Percentiles rank a stretch among this genome's conserved stretches.
Conservation (phyloP, 768 basidiomycete genomes). For the Cystobasidium onofrii region DNA sequence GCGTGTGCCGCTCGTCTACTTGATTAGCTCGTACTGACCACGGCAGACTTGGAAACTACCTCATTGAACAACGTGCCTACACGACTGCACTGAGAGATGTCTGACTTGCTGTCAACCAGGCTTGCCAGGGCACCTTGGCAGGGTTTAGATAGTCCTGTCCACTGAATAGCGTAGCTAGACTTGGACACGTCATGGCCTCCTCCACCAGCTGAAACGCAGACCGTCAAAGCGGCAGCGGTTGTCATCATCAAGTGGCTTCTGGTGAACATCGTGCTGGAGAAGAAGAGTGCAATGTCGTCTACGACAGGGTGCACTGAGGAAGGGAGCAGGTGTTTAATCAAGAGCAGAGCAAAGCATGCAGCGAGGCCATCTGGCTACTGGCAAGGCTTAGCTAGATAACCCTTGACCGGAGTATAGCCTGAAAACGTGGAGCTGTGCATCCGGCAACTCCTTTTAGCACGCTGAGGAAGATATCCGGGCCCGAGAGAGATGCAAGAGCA, state of each 20-base stretch:
- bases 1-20: not conserved
- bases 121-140: conserved; percentile 1
- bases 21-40: not conserved
- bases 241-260: not conserved
- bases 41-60: conserved; percentile 18
- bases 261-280: not conserved
- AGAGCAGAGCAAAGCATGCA: not conserved
- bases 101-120: conserved; percentile 18
- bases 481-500: too few relatives aligned
- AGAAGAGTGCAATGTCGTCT: too few relatives aligned
- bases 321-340: too few relatives aligned
- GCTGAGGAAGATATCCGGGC: not conserved
- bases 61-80: conserved; percentile 21
- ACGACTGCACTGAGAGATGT: conserved; percentile 12
- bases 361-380: too few relatives aligned
- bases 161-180: conserved; percentile 6
- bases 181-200: not conserved
- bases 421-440: not conserved
- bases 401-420: not conserved
- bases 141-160: conserved; percentile 10
- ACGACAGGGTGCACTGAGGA: too few relatives aligned
- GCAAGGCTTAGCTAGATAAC: not conserved
- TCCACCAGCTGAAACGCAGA: not conserved
- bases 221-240: not conserved
- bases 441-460: not conserved